Conservation (phyloP, 192 early-diverging fungal genomes). For the Spinellus fusiger region DNA sequence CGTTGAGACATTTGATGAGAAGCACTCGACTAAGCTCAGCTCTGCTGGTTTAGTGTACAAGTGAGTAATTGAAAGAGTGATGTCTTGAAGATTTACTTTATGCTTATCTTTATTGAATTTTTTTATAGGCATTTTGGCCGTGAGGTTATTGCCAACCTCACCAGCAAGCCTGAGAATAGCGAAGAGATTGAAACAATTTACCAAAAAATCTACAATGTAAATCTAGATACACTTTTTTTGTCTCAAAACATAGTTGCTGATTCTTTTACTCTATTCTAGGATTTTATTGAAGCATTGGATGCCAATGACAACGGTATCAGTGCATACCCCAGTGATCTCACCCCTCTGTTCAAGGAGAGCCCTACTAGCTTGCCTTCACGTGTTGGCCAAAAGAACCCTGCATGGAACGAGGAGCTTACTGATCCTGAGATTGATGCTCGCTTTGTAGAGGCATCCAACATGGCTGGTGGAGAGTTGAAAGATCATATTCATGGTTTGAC, state of each 20-base stretch:
- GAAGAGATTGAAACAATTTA: slow-evolving; percentile 62
- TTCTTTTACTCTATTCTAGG: slow-evolving; percentile 13
- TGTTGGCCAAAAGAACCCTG: slow-evolving; percentile 84
- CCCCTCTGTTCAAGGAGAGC: slow-evolving; percentile 74
- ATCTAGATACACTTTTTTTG: slow-evolving; percentile 3
- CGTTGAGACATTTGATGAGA: slow-evolving; percentile 71
- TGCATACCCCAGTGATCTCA: slow-evolving; percentile 74
- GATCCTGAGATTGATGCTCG: slow-evolving; percentile 64
- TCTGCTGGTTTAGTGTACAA: slow-evolving; percentile 96
- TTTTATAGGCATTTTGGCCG: slow-evolving; percentile 74
- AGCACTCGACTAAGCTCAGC: slow-evolving; percentile 82
- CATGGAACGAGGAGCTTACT: slow-evolving; percentile 77
- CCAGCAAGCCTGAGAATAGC: slow-evolving; percentile 46
- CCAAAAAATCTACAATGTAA: slow-evolving; percentile 76
- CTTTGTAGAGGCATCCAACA: slow-evolving; percentile 60
- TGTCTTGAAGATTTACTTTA: background rate
- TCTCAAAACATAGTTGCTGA: background rate
- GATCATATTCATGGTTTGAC: slow-evolving; percentile 66
- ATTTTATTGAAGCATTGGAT: slow-evolving; percentile 75
- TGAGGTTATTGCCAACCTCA: slow-evolving; percentile 61
- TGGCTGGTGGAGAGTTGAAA: slow-evolving; percentile 76
- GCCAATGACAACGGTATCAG: slow-evolving; percentile 93
- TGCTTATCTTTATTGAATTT: background rate
- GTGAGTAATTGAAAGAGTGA: slow-evolving; percentile 21
- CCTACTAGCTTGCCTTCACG: slow-evolving; percentile 73